These are phyloP conservation scores for Saksenaea oblongispora DNA, from an alignment of 371 early-diverging fungal species.

Conservation along the genomic window DNA sequence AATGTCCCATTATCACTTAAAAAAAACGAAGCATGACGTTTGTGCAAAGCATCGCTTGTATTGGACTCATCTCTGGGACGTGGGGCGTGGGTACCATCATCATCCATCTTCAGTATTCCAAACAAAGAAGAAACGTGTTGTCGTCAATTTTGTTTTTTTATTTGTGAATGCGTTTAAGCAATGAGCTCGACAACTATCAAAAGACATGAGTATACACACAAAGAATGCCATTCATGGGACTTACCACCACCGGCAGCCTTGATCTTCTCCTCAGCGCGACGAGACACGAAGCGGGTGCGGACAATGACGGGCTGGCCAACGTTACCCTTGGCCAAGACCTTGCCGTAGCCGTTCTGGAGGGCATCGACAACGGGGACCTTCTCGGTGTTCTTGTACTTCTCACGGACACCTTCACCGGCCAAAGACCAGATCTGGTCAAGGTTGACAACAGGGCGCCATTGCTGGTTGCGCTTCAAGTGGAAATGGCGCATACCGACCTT, in stretches of 20 bases:
- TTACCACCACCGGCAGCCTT: conserved; percentile 95
- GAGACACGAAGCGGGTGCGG: conserved; percentile 95
- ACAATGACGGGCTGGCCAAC: conserved; percentile 97
- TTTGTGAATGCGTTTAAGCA: conserved; percentile 35
- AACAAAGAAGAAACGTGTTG: too few relatives aligned
- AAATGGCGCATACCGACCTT: conserved; percentile 99
- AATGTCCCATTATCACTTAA: too few relatives aligned
- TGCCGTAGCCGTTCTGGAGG: conserved; percentile 91
- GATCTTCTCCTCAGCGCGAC: conserved; percentile 98
- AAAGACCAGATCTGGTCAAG: conserved; percentile 95
- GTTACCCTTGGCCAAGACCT: conserved; percentile 97
- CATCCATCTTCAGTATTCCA: too few relatives aligned
- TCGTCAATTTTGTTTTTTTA: conserved; percentile 4
- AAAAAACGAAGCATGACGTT: too few relatives aligned
- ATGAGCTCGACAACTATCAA: conserved; percentile 48
- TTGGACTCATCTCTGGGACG: too few relatives aligned
- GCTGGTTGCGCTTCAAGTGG: conserved; percentile 95
- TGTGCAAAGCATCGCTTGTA: too few relatives aligned
- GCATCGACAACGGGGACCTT: conserved; percentile 95
- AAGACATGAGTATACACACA: not conserved
- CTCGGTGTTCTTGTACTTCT: conserved; percentile 86
- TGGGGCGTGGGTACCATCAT: too few relatives aligned
- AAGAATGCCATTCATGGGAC: not conserved
- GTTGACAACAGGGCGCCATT: conserved; percentile 90
- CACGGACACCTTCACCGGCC: conserved; percentile 90